Evolutionary conservation across 441 rosid species (phyloP).

Genomic region (Eutrema salsugineum): DNA sequence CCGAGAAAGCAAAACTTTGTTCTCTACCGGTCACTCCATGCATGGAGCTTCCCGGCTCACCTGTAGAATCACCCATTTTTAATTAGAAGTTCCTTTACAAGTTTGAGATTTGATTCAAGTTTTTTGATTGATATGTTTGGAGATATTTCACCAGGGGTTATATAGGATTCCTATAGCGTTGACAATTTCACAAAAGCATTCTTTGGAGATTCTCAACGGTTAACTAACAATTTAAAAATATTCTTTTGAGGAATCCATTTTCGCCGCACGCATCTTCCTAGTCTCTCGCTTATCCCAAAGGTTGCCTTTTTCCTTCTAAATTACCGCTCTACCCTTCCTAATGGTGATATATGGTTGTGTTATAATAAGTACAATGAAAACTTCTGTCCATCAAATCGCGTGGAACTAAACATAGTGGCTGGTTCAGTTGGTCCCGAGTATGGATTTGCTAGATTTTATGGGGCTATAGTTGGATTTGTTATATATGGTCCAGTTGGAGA

Average conservation of each 20-base stretch:
- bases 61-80: slow-evolving; percentile 45
- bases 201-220: slow-evolving; percentile 54
- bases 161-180: slow-evolving; percentile 32
- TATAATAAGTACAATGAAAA: not conserved
- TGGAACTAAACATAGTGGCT: not conserved
- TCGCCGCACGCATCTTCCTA: slow-evolving; percentile 51
- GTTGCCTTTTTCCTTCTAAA: not conserved
- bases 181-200: slow-evolving; percentile 32
- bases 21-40: slow-evolving; percentile 83
- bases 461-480: too few species aligned
- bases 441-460: not conserved
- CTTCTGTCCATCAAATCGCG: not conserved
- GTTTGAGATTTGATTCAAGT: not conserved
- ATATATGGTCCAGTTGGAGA: not conserved
- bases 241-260: slow-evolving; percentile 34
- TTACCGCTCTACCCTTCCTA: slow-evolving; percentile 4
- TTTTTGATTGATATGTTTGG: slow-evolving; percentile 2
- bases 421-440: too few species aligned
- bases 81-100: not conserved
- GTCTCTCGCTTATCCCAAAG: slow-evolving; percentile 27
- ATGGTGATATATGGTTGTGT: not conserved
- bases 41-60: slow-evolving; percentile 81
- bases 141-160: slow-evolving; percentile 6
- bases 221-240: slow-evolving; percentile 16
- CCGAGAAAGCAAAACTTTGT: slow-evolving; percentile 57